Conservation (phyloP, 331 rosid species). For the Prunus yedoensis region DNA sequence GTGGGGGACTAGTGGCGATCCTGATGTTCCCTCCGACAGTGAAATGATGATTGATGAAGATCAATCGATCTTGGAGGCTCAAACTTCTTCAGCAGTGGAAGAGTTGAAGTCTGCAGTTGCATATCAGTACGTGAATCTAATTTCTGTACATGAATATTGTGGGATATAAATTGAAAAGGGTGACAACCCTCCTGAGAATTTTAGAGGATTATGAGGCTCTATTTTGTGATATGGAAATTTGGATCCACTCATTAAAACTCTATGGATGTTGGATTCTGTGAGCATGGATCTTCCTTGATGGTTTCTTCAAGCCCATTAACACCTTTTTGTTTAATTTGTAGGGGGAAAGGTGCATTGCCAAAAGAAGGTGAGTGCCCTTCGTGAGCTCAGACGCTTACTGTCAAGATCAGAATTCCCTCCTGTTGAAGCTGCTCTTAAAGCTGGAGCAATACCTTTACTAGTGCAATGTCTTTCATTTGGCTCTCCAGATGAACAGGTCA, state of each 20-base stretch:
- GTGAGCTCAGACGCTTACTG: slow-evolving; percentile 73
- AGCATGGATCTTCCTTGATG: not conserved
- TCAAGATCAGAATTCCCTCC: slow-evolving; percentile 92
- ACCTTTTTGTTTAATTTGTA: slow-evolving; percentile 29
- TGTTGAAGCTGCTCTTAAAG: slow-evolving; percentile 74
- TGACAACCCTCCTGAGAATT: not conserved
- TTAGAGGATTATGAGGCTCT: not conserved
- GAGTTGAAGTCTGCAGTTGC: slow-evolving; percentile 64
- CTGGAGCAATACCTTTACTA: slow-evolving; percentile 74
- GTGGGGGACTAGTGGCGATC: slow-evolving; percentile 48
- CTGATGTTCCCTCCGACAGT: slow-evolving; percentile 35
- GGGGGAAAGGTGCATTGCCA: slow-evolving; percentile 92
- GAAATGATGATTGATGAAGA: slow-evolving; percentile 81
- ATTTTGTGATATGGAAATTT: not conserved
- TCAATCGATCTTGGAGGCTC: slow-evolving; percentile 75
- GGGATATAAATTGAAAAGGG: not conserved
- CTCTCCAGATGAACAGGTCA: slow-evolving; percentile 92
- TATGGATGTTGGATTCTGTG: not conserved
- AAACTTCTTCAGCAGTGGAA: slow-evolving; percentile 71
- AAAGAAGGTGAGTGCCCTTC: slow-evolving; percentile 75
- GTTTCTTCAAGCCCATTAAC: not conserved
- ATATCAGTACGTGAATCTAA: slow-evolving; percentile 58
- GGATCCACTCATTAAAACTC: not conserved
- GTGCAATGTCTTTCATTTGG: slow-evolving; percentile 95
- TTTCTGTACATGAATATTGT: not conserved